These are phyloP conservation scores for Chaetomium tenue DNA, from an alignment of 495 filamentous ascomycete species.

Conservation along the genomic window DNA sequence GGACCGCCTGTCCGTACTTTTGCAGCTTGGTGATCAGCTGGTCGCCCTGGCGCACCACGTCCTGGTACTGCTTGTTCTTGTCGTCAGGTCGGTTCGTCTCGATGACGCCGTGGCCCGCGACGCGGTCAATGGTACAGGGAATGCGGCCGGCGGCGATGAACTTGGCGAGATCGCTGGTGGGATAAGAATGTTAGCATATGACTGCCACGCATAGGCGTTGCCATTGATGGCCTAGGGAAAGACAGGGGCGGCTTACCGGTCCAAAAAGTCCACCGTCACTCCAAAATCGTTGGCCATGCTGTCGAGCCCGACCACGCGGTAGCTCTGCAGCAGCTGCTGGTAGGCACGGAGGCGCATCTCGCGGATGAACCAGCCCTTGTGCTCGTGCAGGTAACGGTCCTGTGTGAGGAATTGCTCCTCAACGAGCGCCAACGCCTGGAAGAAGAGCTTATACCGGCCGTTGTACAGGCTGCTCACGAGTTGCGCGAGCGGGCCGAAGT, in stretches of 20 bases:
- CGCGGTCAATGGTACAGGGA: conserved; percentile 94
- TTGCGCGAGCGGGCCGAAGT: conserved; percentile 76
- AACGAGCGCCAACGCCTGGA: conserved; percentile 82
- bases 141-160: conserved; percentile 95
- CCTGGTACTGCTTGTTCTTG: conserved; percentile 98
- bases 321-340: conserved; percentile 94
- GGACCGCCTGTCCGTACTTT: conserved; percentile 95
- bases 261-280: conserved; percentile 90
- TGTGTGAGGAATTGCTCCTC: conserved; percentile 92
- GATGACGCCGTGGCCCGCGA: conserved; percentile 82
- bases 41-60: conserved; percentile 95
- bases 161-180: conserved; percentile 78
- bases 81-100: conserved; percentile 97
- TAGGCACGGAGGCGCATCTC: conserved; percentile 97
- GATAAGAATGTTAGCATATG: conserved; percentile 21
- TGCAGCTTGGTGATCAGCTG: conserved; percentile 97
- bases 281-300: conserved; percentile 97
- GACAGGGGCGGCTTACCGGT: conserved; percentile 61
- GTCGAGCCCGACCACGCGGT: conserved; percentile 89
- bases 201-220: conserved; percentile 10
- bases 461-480: conserved; percentile 88
- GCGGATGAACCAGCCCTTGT: conserved; percentile 91
- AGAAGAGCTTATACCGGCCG: conserved; percentile 91
- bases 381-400: conserved; percentile 91
- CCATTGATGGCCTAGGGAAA: too few relatives aligned